Percentiles rank a stretch among this genome's conserved stretches.
Conservation (phyloP, 805 yeast species). For the Starmerella geochares region DNA sequence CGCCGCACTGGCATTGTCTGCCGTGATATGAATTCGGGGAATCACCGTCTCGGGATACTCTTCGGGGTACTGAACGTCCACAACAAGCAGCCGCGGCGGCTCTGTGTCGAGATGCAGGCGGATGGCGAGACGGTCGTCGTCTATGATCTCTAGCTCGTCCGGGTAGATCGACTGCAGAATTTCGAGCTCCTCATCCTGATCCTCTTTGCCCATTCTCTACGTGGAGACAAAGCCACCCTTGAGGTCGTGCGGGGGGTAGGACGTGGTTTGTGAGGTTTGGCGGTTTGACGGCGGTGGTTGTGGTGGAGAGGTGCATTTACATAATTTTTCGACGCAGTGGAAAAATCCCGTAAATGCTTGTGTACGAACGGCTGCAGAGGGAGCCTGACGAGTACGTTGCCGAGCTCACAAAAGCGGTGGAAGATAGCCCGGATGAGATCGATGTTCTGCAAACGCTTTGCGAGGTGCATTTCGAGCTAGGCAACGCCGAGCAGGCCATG, state of each 20-base stretch:
- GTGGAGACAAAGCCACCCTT: no score
- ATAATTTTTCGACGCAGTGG: constrained; percentile 1
- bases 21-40: constrained; percentile 11
- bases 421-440: constrained; percentile 37
- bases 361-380: constrained; percentile 11
- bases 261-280: neutral
- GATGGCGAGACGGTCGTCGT: constrained; percentile 46
- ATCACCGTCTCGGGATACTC: constrained; percentile 71
- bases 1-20: constrained; percentile 36
- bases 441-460: constrained; percentile 41
- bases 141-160: constrained; percentile 55
- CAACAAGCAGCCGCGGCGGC: constrained; percentile 45
- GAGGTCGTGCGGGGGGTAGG: no score
- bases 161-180: constrained; percentile 87
- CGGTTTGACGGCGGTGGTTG: neutral
- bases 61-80: constrained; percentile 64
- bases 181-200: constrained; percentile 82
- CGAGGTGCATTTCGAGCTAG: constrained; percentile 68
- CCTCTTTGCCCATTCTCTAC: constrained; percentile 44
- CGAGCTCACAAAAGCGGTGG: constrained; percentile 32
- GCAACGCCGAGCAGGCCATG: constrained; percentile 71
- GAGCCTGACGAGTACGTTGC: constrained; percentile 47
- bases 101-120: constrained; percentile 57
- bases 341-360: constrained; percentile 4
- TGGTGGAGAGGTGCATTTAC: no score